phyloP scores from a whole-genome alignment of 2,329 filamentous ascomycete species.

The Didymella segeticola region DNA sequence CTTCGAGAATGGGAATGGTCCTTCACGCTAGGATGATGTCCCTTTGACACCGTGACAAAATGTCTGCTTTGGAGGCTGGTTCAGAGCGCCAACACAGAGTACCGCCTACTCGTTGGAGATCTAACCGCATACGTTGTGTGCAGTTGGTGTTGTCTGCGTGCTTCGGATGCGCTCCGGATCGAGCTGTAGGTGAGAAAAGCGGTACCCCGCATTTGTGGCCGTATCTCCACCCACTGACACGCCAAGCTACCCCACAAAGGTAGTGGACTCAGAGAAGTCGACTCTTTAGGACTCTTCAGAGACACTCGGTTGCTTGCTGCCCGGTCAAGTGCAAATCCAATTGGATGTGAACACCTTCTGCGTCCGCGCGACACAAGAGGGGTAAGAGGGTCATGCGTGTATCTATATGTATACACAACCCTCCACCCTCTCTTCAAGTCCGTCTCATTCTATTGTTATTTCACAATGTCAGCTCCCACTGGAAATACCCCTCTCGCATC shows the following conservation, averaged over 20 bases:
- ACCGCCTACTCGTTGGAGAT: no score
- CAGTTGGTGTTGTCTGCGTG: background rate
- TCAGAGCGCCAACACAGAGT: no score
- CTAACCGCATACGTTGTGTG: no score
- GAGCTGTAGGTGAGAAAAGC: background rate
- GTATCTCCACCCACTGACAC: background rate
- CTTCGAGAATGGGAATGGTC: constrained; percentile 46
- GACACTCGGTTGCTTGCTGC: background rate
- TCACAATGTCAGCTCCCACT: background rate
- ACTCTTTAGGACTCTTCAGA: background rate
- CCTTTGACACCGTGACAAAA: background rate
- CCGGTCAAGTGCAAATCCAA: background rate
- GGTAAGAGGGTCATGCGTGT: background rate
- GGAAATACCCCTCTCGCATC: constrained; percentile 5
- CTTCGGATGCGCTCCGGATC: background rate
- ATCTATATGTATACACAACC: background rate
- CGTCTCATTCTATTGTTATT: background rate
- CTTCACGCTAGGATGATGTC: constrained; percentile 39
- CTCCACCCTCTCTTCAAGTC: background rate
- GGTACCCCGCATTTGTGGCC: constrained; percentile 9
- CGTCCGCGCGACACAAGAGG: background rate
- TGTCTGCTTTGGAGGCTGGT: background rate
- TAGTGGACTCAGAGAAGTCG: constrained; percentile 3
- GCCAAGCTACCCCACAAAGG: constrained; percentile 1
- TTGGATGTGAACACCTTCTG: background rate